Evolutionary conservation across 768 basidiomycete species (phyloP), one percentile per base, ranked within the genome.

Genomic region (Termitomyces sp.): DNA sequence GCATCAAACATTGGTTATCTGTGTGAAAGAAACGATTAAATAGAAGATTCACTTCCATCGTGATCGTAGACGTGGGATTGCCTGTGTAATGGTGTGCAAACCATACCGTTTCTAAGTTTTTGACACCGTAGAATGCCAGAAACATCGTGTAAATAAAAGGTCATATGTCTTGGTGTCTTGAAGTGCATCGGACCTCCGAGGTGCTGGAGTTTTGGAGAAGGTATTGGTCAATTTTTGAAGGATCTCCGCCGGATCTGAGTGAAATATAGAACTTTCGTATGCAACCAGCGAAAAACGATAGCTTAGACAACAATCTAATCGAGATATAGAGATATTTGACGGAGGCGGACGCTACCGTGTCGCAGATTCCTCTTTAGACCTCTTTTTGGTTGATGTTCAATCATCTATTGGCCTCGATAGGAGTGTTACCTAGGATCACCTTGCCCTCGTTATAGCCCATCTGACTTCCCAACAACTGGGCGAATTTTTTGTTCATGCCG

Each of bases 121-220:
- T 16, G 26, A 28, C 26, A 9, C 36, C 12, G 0, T 36, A 51
- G 20, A 26, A 26, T 30, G n/a, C 30, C 12, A 49, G 26, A 35
- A n/a, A 18, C 18, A 38, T 5, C 6, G 13, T 26, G 35, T 2
- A 59, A 28, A 30, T 12, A 16, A 56, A 47, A 7, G 28, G 23
- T 26, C 9, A 40, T 56, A 56, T 55, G n/a, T 23, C 18, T 23
- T 20, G 43, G 5, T 44, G 20, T 5, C 20, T 40, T 26, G 32
- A 32, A 33, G 38, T 43, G 32, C 59, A 48, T 50, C 59, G 59
- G 59, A 50, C 30, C 49, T 56, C 61, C 53, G 61, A 48, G 49
- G 8, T 40, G 26, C 12, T 26, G 20, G 44, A 44, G 44, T 20
- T 40, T 9, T 30, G 40, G 28, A 54, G 38, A 41, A 41, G 40